Base-by-base conservation (phyloP, 306 rosid species). In the Rosa lucieae region DNA sequence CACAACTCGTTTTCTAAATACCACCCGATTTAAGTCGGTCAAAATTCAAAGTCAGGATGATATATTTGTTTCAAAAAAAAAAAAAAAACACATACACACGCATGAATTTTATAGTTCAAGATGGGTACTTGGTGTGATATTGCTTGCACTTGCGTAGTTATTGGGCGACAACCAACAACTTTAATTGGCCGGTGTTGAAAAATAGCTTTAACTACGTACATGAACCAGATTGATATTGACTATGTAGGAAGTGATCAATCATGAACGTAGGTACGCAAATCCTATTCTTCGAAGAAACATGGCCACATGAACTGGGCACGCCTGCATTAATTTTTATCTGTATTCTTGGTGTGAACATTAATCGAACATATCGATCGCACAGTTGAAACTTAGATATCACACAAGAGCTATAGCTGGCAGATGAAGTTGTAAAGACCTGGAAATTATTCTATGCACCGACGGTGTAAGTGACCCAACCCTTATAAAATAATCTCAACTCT, bases 261-360 rank as follows among this genome's bases (percentile, higher is more conserved):
- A 35, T 35, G 10, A 3, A 29, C 10, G 42, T 4, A 21, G 0
- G 35, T 5, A 62, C 1, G 42, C 68, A 62, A 11, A 29, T 74
- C 68, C 8, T 74, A 56, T 55, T 73, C 39, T n/a, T 73, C 53
- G 10, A 44, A 1, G 5, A 62, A 73, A 75, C 71, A 75, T 61
- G 47, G 5, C 79, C 72, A 75, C 79, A 62, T 76, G 79, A 75
- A 61, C 44, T 62, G 79, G 61, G 61, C 46, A 47, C 79, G 48
- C 72, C 49, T 63, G 47, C 71, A 47, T 32, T 46, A 29, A 35
- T 4, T 2, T 15, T 56, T 11, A 49, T 35, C 7, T 77, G 2
- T 3, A 37, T 21, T n/a, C 4, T 35, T 66, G 21, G 44, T 52
- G 43, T 17, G 59, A 42, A 55, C 39, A 59, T 7, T 20, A 10